A percentile compares a stretch with the other conserved stretches of the same genome.
These are phyloP conservation scores for Populus trichocarpa DNA, from an alignment of 441 rosid species.

Conservation along the genomic window DNA sequence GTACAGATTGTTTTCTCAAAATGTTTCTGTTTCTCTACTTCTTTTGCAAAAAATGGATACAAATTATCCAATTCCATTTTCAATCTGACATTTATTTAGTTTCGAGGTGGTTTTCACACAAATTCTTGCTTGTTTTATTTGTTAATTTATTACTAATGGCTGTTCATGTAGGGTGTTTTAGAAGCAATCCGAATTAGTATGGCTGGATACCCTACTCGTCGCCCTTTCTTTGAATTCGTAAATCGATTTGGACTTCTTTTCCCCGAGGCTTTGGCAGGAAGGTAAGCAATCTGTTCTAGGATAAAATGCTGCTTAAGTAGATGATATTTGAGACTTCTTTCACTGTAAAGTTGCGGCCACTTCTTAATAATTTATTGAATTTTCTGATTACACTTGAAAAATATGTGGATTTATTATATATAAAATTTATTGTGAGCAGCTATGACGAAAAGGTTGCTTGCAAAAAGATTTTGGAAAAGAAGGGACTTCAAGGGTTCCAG, in stretches of 20 bases:
- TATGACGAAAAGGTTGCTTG: slow-evolving; percentile 80
- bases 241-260: slow-evolving; percentile 89
- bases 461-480: slow-evolving; percentile 75
- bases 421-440: slow-evolving; percentile 43
- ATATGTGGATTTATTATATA: slow-evolving; percentile 17
- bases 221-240: slow-evolving; percentile 81
- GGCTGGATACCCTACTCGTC: slow-evolving; percentile 98
- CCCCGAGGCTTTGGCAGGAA: slow-evolving; percentile 69
- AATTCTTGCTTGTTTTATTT: not conserved
- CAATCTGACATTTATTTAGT: not conserved
- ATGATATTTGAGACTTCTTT: not conserved
- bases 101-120: not conserved
- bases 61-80: not conserved
- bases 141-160: slow-evolving; percentile 12
- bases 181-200: slow-evolving; percentile 98
- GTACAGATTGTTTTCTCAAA: not conserved
- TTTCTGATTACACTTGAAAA: slow-evolving; percentile 16
- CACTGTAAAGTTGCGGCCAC: not conserved
- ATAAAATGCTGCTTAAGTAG: not conserved
- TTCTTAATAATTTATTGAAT: slow-evolving; percentile 13
- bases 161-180: slow-evolving; percentile 77
- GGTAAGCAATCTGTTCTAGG: slow-evolving; percentile 46
- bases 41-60: not conserved
- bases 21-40: not conserved
- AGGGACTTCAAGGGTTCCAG: slow-evolving; percentile 92